Base-by-base conservation (phyloP, 257 asterid species). In the Cordia subcordata region DNA sequence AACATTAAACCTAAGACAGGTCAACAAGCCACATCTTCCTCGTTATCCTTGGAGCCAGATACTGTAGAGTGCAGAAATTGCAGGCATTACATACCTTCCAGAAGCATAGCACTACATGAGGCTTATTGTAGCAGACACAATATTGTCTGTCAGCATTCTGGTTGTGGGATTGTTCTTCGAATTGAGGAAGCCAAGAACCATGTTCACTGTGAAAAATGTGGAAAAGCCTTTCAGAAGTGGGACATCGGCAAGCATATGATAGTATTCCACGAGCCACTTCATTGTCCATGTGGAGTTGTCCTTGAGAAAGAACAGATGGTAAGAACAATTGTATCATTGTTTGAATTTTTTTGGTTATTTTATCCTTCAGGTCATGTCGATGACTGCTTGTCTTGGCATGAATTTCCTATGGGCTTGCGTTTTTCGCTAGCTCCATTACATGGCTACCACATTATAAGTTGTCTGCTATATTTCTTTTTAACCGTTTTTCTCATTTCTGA, bases 291-390 rank as follows among this genome's bases (percentile, higher is more conserved):
- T 59, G 97, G 99, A 22, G 55, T 80, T 55, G 78, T 83, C 65
- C 95, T 93, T 52, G 97, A 86, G 80, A 89, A 93, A 72, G 94
- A 85, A 62, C 79, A 80, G 61, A 93, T 93, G 99, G 99, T 93
- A 75, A 69, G 83, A 37, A 61, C 0, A 4, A 20, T 16, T 15
- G 32, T 21, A 21, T 21, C 20, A 32, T 15, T 55, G 32, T 37
- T 20, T 56, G 32, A 37, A 46, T 52, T 49, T 56, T 32, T n/a
- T 53, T 42, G 22, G 38, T 8, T 22, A 49, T 58, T 66, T n/a
- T 17, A 21, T 15, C 20, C 53, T 53, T 55, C 27, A 10, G 16
- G 20, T n/a, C 10, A 23, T 10, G 13, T 55, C n/a, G 12, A 14
- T 55, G 8, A 22, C 5, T 23, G 61, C 49, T 1, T 65, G 19